Evolutionary conservation across 2,329 filamentous ascomycete genomes (phyloP).

Genomic region (Pseudogymnoascus sp.): DNA sequence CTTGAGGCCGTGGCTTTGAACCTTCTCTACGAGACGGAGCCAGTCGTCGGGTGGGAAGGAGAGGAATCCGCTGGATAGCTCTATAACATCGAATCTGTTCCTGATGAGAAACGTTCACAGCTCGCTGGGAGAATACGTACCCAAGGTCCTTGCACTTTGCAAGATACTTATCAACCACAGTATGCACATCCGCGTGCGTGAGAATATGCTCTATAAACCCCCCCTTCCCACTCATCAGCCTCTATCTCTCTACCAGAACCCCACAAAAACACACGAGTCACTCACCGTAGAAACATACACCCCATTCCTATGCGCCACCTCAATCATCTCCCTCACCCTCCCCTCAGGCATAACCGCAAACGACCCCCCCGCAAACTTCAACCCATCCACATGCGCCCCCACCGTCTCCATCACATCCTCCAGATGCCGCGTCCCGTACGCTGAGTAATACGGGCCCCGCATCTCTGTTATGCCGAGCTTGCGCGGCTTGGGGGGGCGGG

Average conservation of each 20-base stretch:
- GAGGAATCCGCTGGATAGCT: constrained; percentile 46
- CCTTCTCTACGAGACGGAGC: constrained; percentile 41
- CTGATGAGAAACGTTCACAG: not conserved
- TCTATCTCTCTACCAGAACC: not conserved
- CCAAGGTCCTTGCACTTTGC: constrained; percentile 44
- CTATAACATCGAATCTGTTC: constrained; percentile 44
- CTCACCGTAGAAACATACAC: constrained; percentile 47
- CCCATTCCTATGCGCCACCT: constrained; percentile 41
- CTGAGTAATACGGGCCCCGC: constrained; percentile 48
- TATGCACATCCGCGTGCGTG: constrained; percentile 37
- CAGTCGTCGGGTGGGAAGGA: constrained; percentile 47
- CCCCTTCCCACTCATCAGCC: constrained; percentile 30
- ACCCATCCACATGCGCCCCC: constrained; percentile 46
- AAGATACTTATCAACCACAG: constrained; percentile 45
- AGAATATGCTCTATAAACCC: constrained; percentile 49
- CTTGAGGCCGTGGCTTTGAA: constrained; percentile 40
- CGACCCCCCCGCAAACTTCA: constrained; percentile 48
- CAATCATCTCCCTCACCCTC: constrained; percentile 39
- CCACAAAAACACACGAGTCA: not conserved
- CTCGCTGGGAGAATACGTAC: constrained; percentile 21
- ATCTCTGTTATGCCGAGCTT: constrained; percentile 47
- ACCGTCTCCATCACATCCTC: constrained; percentile 48
- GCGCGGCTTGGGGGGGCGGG: constrained; percentile 41
- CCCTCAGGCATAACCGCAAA: constrained; percentile 44
- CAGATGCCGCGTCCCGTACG: constrained; percentile 46